A percentile compares a stretch with the other conserved stretches of the same genome.
Evolutionary conservation across 257 asterid genomes (phyloP).

Genomic region (Thymus quinquecostatus): DNA sequence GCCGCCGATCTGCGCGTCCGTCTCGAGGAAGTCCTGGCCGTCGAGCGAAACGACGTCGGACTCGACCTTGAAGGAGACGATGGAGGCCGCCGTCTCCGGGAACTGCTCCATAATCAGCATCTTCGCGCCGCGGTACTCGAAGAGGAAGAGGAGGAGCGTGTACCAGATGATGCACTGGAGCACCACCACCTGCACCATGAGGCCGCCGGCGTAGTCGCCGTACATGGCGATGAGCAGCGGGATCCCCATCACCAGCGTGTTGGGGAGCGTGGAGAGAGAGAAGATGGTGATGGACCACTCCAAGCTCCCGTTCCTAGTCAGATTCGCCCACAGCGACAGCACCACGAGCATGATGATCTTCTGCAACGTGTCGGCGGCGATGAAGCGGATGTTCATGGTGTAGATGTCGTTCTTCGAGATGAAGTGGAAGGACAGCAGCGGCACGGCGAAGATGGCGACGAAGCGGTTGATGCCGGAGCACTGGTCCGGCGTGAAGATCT

Average conservation of each 20-base stretch:
- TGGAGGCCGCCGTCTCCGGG: constrained; percentile 90
- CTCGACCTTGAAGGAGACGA: constrained; percentile 86
- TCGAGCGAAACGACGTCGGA: constrained; percentile 92
- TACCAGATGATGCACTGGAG: constrained; percentile 95
- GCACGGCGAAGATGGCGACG: constrained; percentile 90
- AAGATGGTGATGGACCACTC: constrained; percentile 92
- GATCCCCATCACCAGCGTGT: constrained; percentile 90
- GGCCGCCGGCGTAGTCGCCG: constrained; percentile 62
- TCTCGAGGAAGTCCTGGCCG: constrained; percentile 90
- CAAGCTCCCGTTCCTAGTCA: constrained; percentile 71
- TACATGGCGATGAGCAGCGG: constrained; percentile 87
- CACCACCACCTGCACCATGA: constrained; percentile 88
- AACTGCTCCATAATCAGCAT: constrained; percentile 89
- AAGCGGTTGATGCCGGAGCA: constrained; percentile 93
- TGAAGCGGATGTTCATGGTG: constrained; percentile 76
- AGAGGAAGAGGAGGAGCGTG: constrained; percentile 71
- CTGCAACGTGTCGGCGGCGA: constrained; percentile 86
- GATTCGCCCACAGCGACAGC: constrained; percentile 67
- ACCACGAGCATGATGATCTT: constrained; percentile 76
- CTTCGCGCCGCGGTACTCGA: constrained; percentile 90
- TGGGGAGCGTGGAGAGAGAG: constrained; percentile 81
- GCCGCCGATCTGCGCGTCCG: constrained; percentile 80
- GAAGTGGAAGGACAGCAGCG: constrained; percentile 84
- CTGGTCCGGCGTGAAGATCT: constrained; percentile 89
- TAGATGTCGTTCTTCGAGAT: constrained; percentile 74